Conservation (phyloP, 495 filamentous ascomycete species). For the Rhizodiscina lignyota region DNA sequence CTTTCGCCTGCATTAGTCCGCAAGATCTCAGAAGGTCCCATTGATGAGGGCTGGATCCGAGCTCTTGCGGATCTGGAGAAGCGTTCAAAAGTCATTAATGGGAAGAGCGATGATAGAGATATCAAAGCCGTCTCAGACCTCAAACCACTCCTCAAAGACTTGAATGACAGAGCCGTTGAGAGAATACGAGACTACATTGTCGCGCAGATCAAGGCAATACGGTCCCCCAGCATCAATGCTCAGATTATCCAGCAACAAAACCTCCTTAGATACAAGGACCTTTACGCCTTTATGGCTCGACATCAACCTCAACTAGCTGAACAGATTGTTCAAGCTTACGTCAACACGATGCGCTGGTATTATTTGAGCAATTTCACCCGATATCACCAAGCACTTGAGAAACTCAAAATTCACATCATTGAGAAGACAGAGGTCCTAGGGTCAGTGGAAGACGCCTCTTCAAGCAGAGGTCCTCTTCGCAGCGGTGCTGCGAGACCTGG, state of each 20-base stretch:
- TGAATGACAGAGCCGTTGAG: slow-evolving; percentile 53
- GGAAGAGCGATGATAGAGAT: slow-evolving; percentile 39
- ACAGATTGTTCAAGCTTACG: slow-evolving; percentile 83
- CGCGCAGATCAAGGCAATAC: slow-evolving; percentile 76
- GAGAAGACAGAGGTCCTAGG: slow-evolving; percentile 79
- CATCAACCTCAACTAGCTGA: slow-evolving; percentile 65
- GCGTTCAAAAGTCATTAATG: slow-evolving; percentile 54
- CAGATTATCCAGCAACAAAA: slow-evolving; percentile 88
- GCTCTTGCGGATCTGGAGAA: slow-evolving; percentile 73
- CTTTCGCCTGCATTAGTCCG: slow-evolving; percentile 67
- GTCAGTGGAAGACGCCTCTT: slow-evolving; percentile 39
- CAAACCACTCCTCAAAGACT: slow-evolving; percentile 46
- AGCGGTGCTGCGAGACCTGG: slow-evolving; percentile 7
- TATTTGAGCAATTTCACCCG: slow-evolving; percentile 83
- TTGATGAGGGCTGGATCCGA: slow-evolving; percentile 82
- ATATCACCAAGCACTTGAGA: slow-evolving; percentile 68
- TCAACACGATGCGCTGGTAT: slow-evolving; percentile 99
- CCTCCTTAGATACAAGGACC: slow-evolving; percentile 71
- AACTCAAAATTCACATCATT: slow-evolving; percentile 63
- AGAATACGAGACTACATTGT: slow-evolving; percentile 89
- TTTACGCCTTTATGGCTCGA: slow-evolving; percentile 67
- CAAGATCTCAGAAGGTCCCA: slow-evolving; percentile 69
- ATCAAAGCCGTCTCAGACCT: slow-evolving; percentile 68
- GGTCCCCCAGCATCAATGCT: slow-evolving; percentile 88
- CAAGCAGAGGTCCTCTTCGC: not conserved